Base-by-base conservation (phyloP, 192 early-diverging fungal genomes). In the Allomyces macrogynus region DNA sequence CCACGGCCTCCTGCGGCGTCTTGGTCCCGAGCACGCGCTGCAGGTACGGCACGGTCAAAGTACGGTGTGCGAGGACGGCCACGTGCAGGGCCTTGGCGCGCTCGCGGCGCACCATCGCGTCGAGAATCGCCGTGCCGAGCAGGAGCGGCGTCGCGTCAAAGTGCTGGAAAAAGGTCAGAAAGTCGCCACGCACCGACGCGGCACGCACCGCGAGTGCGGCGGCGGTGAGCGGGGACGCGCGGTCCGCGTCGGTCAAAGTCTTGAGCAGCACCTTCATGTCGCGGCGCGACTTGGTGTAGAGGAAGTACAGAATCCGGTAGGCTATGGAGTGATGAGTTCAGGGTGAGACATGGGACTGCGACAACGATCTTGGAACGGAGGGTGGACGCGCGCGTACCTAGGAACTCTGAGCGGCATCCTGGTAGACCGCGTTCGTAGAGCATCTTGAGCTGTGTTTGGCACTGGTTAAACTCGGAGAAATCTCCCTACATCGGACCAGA, bases 391-490 rank as follows among this genome's bases (percentile, higher is more conserved):
- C 20, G 14, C 23, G 60, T 20, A 16, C 20, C 23, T 61, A 23
- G 60, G 23, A 61, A 22, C 9, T 20, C n/a, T 3, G 23, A 22
- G 20, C n/a, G 60, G 14, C 20, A 23, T 49, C 92, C 93, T 23
- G 77, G 70, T 23, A 90, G 71, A 32, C 83, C 80, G 61, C 81
- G 72, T 61, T 76, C 70, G 71, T 97, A 97, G 24, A 99, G 76
- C 54, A 88, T 81, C 70, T 89, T 91, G 44, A 99, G 75, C 72
- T 97, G 92, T 7, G 89, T 91, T 73, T 94, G 91, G 71, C 93
- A 97, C 69, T 95, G 93, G 67, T 99, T 99, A 76, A 86, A 99
- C 78, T 99, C 95, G 69, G 93, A 93, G 24, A 99, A 77, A 69
- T 99, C 95, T 60, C 87, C 79, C 83, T 88, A 69, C 3, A 23